These are phyloP conservation scores for Starmerella floris DNA, from an alignment of 805 yeast genomes.

Conservation along the genomic window DNA sequence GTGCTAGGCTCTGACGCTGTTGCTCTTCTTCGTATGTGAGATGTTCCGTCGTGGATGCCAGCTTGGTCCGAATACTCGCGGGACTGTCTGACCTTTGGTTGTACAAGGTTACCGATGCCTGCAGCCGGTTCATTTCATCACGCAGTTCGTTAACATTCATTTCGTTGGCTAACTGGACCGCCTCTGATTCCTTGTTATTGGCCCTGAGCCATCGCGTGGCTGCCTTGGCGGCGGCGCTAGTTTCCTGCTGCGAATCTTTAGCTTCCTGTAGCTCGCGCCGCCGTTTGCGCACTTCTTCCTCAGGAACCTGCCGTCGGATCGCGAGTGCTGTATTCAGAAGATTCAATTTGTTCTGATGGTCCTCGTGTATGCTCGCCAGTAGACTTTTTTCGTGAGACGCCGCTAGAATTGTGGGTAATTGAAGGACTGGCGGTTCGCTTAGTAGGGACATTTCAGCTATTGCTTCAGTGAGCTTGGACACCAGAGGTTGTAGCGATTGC, in stretches of 20 bases:
- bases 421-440: neutral
- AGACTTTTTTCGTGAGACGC: neutral
- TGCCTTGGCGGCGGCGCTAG: neutral
- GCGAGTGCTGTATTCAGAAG: neutral
- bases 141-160: neutral
- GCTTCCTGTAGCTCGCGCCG: neutral
- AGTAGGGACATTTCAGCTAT: neutral
- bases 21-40: constrained; percentile 1
- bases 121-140: constrained; percentile 2
- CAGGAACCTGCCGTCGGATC: neutral
- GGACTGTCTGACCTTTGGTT: constrained; percentile 2
- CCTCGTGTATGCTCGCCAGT: neutral
- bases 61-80: constrained; percentile 2
- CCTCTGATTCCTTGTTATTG: neutral
- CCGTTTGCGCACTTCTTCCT: neutral
- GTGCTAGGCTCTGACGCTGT: constrained; percentile 5
- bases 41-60: neutral
- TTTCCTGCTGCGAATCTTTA: neutral
- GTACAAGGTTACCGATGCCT: constrained; percentile 2
- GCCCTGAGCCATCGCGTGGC: constrained; percentile 5
- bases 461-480: neutral
- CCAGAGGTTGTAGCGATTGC: neutral
- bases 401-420: neutral
- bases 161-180: neutral
- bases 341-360: neutral